phyloP scores from a whole-genome alignment of 2,329 filamentous ascomycete species.

The Cladorrhinum sp. region DNA sequence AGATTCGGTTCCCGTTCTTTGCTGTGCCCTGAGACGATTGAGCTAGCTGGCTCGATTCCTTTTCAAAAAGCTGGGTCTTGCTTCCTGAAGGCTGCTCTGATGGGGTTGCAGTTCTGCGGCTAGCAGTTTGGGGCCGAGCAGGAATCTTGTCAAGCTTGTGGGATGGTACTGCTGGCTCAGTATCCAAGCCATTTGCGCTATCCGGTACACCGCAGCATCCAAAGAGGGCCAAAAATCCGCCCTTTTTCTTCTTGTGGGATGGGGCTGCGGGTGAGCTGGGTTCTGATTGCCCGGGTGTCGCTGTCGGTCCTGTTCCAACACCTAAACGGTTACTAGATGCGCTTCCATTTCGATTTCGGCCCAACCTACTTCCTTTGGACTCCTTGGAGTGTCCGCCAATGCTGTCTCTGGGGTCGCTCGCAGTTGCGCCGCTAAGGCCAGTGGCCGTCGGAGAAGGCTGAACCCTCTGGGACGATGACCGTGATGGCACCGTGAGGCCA shows the following conservation, averaged over 20 bases:
- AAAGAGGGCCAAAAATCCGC: conserved; percentile 56
- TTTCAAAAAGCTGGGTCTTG: conserved; percentile 47
- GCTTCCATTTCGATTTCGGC: conserved; percentile 63
- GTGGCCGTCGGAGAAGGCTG: conserved; percentile 59
- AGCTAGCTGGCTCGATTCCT: conserved; percentile 39
- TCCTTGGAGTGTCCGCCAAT: conserved; percentile 64
- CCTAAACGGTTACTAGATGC: conserved; percentile 62
- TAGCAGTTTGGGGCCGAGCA: conserved; percentile 52
- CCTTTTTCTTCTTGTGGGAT: conserved; percentile 54
- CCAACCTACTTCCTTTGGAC: conserved; percentile 62
- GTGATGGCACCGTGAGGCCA: conserved; percentile 56
- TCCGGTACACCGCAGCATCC: conserved; percentile 66
- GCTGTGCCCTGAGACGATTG: conserved; percentile 36
- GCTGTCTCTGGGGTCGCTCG: conserved; percentile 58
- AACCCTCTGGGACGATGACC: conserved; percentile 60
- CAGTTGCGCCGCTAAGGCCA: conserved; percentile 58
- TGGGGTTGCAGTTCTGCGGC: conserved; percentile 51
- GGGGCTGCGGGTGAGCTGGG: conserved; percentile 50
- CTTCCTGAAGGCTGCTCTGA: conserved; percentile 46
- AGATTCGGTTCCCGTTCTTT: conserved; percentile 43
- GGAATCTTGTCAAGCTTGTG: conserved; percentile 59
- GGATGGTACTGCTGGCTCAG: conserved; percentile 50
- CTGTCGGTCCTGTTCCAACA: conserved; percentile 51
- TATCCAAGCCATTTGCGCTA: conserved; percentile 52
- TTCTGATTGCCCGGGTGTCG: conserved; percentile 48